phyloP scores from a whole-genome alignment of 345 rosid species.

The Salix udensis region DNA sequence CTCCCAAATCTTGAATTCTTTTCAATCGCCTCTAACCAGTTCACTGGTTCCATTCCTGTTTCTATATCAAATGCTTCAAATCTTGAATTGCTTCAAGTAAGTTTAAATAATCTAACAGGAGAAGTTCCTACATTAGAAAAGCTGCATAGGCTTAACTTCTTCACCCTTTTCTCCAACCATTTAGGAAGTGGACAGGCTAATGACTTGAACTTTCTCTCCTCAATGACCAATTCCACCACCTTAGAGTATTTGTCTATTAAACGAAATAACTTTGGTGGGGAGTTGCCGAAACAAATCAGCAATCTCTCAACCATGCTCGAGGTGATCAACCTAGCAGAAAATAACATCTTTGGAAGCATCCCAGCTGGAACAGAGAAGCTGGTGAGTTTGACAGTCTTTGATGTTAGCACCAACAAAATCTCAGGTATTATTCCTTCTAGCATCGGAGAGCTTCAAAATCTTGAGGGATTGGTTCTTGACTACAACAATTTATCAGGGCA shows the following conservation, averaged over 20 bases:
- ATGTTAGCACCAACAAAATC: conserved; percentile 4
- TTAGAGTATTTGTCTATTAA: background rate
- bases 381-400: background rate
- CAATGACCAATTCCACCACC: background rate
- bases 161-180: background rate
- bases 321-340: background rate
- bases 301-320: conserved; percentile 15
- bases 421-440: conserved; percentile 10
- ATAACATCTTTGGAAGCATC: conserved; percentile 17
- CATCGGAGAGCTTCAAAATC: conserved; percentile 11
- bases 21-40: background rate
- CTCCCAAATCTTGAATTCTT: conserved; percentile 3
- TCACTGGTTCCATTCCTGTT: background rate
- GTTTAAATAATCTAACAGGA: background rate
- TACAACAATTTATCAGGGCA: conserved; percentile 6
- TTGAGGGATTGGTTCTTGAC: conserved; percentile 7
- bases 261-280: background rate
- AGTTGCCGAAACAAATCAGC: conserved; percentile 1
- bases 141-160: background rate
- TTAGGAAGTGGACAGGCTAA: background rate
- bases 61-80: conserved; percentile 13
- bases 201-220: conserved; percentile 9
- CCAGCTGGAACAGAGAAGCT: conserved; percentile 22
- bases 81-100: background rate
- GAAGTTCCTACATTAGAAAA: background rate